Percentiles rank a stretch among this genome's conserved stretches.
phyloP scores from a whole-genome alignment of 331 rosid species.

The Pyrus hybrid region DNA sequence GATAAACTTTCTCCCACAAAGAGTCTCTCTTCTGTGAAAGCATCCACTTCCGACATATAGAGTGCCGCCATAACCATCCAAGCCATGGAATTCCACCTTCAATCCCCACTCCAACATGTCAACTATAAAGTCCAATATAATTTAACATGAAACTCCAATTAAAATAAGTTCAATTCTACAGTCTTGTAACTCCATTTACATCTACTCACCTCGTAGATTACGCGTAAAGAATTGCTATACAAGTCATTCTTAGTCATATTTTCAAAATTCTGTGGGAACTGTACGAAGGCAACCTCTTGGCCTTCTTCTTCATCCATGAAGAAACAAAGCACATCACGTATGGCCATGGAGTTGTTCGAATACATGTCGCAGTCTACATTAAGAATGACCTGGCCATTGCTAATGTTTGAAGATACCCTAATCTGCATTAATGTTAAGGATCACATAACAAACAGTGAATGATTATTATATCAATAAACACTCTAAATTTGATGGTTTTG shows the following conservation, averaged over 20 bases:
- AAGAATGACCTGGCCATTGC: slow-evolving; percentile 15
- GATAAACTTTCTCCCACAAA: slow-evolving; percentile 5
- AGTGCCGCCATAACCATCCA: slow-evolving; percentile 10
- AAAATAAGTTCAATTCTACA: no score
- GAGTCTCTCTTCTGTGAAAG: slow-evolving; percentile 23
- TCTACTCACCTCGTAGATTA: slow-evolving; percentile 1
- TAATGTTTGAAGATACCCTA: slow-evolving; percentile 16
- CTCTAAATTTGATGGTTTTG: not conserved
- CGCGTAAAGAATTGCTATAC: not conserved
- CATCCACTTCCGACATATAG: slow-evolving; percentile 19
- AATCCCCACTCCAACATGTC: not conserved
- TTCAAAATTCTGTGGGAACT: slow-evolving; percentile 17
- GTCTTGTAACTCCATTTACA: no score
- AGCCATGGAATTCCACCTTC: slow-evolving; percentile 8
- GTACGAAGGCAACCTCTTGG: slow-evolving; percentile 17
- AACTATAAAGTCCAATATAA: not conserved
- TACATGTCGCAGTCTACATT: slow-evolving; percentile 34
- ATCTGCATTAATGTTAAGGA: slow-evolving; percentile 6
- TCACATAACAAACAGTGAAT: not conserved
- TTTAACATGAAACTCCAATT: not conserved
- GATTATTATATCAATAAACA: not conserved
- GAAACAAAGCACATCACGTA: slow-evolving; percentile 20
- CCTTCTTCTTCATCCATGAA: slow-evolving; percentile 14
- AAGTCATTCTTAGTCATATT: slow-evolving; percentile 16
- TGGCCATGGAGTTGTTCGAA: slow-evolving; percentile 16